phyloP scores from a whole-genome alignment of 306 rosid genomes.

The Ziziphus jujuba region DNA sequence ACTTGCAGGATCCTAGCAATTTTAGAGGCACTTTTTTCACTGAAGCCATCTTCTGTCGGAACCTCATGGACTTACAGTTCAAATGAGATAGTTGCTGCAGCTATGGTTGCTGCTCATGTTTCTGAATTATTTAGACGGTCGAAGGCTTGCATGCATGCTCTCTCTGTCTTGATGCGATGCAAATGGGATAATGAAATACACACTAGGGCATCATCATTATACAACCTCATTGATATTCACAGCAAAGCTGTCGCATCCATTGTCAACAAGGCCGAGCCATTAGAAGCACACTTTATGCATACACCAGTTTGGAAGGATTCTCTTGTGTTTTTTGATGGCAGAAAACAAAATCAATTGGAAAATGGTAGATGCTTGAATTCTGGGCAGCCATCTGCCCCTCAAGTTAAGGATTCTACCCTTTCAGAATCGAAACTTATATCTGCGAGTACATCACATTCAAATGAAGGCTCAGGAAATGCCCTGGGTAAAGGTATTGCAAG shows the following conservation, averaged over 20 bases:
- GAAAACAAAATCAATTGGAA: constrained; percentile 48
- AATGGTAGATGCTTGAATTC: constrained; percentile 47
- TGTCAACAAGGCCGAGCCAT: constrained; percentile 84
- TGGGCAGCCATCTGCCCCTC: constrained; percentile 45
- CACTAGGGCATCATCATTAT: constrained; percentile 84
- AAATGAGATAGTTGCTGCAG: constrained; percentile 97
- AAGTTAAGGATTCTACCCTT: constrained; percentile 34
- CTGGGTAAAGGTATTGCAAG: constrained; percentile 62
- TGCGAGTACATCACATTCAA: constrained; percentile 40
- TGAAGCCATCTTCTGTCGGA: constrained; percentile 94
- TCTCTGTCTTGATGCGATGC: constrained; percentile 84
- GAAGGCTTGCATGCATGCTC: constrained; percentile 97
- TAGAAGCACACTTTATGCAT: constrained; percentile 74
- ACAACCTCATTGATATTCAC: constrained; percentile 90
- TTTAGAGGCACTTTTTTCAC: constrained; percentile 85
- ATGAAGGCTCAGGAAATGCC: constrained; percentile 47
- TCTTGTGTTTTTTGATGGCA: constrained; percentile 34
- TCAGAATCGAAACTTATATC: constrained; percentile 43
- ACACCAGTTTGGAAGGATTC: constrained; percentile 63
- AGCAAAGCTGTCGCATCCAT: constrained; percentile 91
- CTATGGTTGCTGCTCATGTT: constrained; percentile 99
- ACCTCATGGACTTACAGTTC: constrained; percentile 99
- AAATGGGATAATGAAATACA: constrained; percentile 87
- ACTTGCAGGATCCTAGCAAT: constrained; percentile 87
- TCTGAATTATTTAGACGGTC: constrained; percentile 91